phyloP scores from a whole-genome alignment of 441 rosid genomes.

The Aleurites moluccanus region DNA sequence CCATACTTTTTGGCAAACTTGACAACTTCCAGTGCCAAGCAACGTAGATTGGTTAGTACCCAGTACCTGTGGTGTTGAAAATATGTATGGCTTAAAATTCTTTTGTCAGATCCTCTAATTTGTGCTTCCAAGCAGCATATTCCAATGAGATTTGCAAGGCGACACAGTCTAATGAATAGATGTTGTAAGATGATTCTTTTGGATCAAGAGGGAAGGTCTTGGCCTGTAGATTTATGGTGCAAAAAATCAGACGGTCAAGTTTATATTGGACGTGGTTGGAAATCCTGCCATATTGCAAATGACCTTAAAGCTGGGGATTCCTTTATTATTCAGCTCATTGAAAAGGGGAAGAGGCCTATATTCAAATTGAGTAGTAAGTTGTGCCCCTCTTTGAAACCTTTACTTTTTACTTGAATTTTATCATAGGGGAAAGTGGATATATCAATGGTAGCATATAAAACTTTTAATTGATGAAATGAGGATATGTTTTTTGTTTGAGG shows the following conservation, averaged over 20 bases:
- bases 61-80: not conserved
- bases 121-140: conserved; percentile 17
- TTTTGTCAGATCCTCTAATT: not conserved
- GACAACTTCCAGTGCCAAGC: not conserved
- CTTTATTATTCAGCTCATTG: conserved; percentile 4
- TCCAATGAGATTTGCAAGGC: conserved; percentile 9
- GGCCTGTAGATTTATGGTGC: conserved; percentile 3
- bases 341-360: conserved; percentile 1
- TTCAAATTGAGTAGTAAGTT: conserved; percentile 18
- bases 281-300: conserved; percentile 1
- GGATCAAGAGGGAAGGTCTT: conserved; percentile 15
- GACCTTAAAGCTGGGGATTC: conserved; percentile 11
- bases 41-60: conserved; percentile 1
- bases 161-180: not conserved
- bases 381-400: not conserved
- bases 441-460: not conserved
- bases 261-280: conserved; percentile 20
- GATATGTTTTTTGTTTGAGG: not conserved
- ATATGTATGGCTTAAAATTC: not conserved
- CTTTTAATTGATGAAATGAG: not conserved
- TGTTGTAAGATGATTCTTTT: conserved; percentile 14
- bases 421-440: too few relatives aligned
- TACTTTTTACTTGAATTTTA: too few relatives aligned
- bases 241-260: not conserved
- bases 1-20: not conserved